Percentiles rank a stretch among this genome's conserved stretches.
These are phyloP conservation scores for Termitomyces sp. DNA, from an alignment of 768 basidiomycete species.

Conservation along the genomic window DNA sequence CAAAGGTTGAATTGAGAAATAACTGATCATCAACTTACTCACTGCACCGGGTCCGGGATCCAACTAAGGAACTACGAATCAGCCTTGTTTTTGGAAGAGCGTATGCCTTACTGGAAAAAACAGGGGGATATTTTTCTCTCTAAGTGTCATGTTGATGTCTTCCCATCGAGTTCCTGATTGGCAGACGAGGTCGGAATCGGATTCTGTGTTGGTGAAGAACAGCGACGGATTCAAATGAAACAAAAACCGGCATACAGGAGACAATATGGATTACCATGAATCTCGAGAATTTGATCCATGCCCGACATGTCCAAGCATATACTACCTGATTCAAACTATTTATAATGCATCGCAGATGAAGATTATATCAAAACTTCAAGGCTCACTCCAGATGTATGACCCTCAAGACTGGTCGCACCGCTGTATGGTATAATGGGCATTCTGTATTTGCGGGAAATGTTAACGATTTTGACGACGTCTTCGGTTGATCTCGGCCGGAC, in stretches of 20 bases:
- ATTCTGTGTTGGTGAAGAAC: constrained; percentile 32
- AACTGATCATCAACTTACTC: constrained; percentile 17
- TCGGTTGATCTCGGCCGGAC: constrained; percentile 63
- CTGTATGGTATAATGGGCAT: constrained; percentile 80
- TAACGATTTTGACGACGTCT: constrained; percentile 78
- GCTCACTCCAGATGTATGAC: constrained; percentile 74
- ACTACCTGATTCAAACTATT: constrained; percentile 37
- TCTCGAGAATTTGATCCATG: constrained; percentile 78
- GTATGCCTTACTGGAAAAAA: constrained; percentile 74
- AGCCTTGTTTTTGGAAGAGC: neutral
- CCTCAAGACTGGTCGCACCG: constrained; percentile 85
- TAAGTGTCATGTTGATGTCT: constrained; percentile 66
- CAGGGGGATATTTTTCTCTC: constrained; percentile 63
- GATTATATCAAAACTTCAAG: neutral
- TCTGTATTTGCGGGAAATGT: constrained; percentile 65
- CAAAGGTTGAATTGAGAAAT: neutral
- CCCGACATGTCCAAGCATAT: constrained; percentile 79
- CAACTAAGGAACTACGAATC: constrained; percentile 33
- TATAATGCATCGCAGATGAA: neutral
- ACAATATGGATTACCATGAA: constrained; percentile 50
- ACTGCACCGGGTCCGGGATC: constrained; percentile 72
- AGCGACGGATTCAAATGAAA: neutral
- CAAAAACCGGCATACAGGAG: neutral
- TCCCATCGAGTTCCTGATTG: constrained; percentile 79
- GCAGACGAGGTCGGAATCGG: constrained; percentile 69